phyloP scores from a whole-genome alignment of 805 yeast genomes.

The Zygoascus ofunaensis region DNA sequence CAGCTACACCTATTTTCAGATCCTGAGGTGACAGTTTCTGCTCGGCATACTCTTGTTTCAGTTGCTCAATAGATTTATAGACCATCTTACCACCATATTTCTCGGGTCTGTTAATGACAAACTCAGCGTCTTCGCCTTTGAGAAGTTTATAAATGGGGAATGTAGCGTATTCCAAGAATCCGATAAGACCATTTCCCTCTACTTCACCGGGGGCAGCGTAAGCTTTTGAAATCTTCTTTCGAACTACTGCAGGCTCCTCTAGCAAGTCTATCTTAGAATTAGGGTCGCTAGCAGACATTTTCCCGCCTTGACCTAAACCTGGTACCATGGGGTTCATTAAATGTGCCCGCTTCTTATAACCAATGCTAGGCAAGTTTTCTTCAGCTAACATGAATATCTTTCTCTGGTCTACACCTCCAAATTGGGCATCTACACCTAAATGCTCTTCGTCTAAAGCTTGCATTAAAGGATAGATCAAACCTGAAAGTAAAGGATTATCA shows the following conservation, averaged over 20 bases:
- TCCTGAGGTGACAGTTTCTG: constrained; percentile 86
- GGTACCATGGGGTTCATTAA: constrained; percentile 99
- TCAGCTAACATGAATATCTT: constrained; percentile 96
- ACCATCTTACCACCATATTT: constrained; percentile 91
- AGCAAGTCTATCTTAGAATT: constrained; percentile 90
- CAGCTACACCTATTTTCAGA: constrained; percentile 85
- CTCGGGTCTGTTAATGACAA: constrained; percentile 84
- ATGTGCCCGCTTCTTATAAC: constrained; percentile 96
- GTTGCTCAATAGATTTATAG: constrained; percentile 54
- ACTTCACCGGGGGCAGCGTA: constrained; percentile 92
- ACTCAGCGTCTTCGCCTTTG: constrained; percentile 44
- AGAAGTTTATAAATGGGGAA: constrained; percentile 74
- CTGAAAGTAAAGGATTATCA: constrained; percentile 83
- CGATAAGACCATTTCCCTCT: constrained; percentile 81
- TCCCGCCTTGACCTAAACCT: constrained; percentile 90
- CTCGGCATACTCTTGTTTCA: constrained; percentile 62
- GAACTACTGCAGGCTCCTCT: constrained; percentile 80
- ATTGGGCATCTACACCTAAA: constrained; percentile 83
- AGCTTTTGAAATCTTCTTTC: constrained; percentile 86
- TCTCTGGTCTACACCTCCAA: constrained; percentile 99
- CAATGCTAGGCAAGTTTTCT: constrained; percentile 76
- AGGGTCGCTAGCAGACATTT: constrained; percentile 98
- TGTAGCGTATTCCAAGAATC: constrained; percentile 76
- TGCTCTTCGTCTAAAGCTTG: constrained; percentile 95
- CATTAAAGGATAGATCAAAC: constrained; percentile 95